Evolutionary conservation across 768 basidiomycete species (phyloP), one percentile per base, ranked within the genome.

Genomic region (Trametes villosa): DNA sequence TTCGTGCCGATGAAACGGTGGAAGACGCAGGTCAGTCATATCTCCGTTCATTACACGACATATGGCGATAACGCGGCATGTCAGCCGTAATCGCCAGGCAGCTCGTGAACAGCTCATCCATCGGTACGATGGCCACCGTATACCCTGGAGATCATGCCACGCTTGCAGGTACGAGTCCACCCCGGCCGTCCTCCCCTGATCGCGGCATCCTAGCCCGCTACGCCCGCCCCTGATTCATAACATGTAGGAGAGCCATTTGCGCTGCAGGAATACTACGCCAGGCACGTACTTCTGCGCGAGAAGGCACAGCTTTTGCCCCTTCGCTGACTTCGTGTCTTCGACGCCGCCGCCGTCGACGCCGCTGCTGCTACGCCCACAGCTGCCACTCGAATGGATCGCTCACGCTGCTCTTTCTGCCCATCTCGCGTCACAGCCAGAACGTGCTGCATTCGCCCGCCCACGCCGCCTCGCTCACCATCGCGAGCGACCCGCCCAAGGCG

Each of bases 251-350:
- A 78, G 62, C 79, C 83, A 0, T 83, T 83, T 67, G 70, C 79
- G 5, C 71, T 85, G 48, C 82, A 82, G 67, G 83, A 84, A 68
- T 85, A 83, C 65, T 84, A 83, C 63, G 82, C 82, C 44, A 76
- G 74, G 72, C 76, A 72, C 68, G 53, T 51, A 9, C 40, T n/a
- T 15, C n/a, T 30, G 31, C 36, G 5, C 7, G 24, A 61, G 51
- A 48, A 48, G 38, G 62, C 62, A 63, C 53, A 42, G 63, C 47
- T 48, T 59, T 44, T 24, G 11, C 13, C 15, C 17, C 34, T 40
- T 34, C 38, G 34, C 46, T 31, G 50, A 53, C 59, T 15, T 49
- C 44, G 20, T 42, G 34, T 17, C 49, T 50, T 31, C 22, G 56
- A 47, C n/a, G 54, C 53, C 27, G 44, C 48, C 30, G 33, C 13